Evolutionary conservation across 148 eudicot genomes (phyloP).

Genomic region (Pouteria glomerata): DNA sequence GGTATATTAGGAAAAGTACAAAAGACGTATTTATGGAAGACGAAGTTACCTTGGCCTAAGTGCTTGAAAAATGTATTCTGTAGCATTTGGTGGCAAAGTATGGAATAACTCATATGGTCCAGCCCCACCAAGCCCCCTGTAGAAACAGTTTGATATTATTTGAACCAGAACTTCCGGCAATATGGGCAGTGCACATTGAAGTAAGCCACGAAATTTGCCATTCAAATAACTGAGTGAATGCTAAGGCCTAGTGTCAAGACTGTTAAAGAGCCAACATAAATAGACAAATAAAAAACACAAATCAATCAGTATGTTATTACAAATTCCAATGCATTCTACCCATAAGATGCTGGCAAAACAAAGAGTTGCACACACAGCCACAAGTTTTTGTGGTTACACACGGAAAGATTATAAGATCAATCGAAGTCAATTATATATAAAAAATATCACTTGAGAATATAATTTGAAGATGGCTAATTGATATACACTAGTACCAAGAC

Average conservation of each 20-base stretch:
- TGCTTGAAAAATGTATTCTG: constrained; percentile 31
- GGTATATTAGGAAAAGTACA: not conserved
- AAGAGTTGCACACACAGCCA: too few relatives aligned
- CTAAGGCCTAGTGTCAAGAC: too few relatives aligned
- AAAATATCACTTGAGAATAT: not conserved
- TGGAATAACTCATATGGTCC: constrained; percentile 26
- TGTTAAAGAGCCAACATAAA: too few relatives aligned
- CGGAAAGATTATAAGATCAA: too few relatives aligned
- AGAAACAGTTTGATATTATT: not conserved
- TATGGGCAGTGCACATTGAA: not conserved
- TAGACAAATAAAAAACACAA: too few relatives aligned
- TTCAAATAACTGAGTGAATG: not conserved
- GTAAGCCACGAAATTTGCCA: not conserved
- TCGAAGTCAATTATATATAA: too few relatives aligned
- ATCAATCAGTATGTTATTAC: not conserved
- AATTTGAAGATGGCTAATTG: not conserved
- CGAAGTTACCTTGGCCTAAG: constrained; percentile 27
- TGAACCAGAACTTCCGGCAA: not conserved
- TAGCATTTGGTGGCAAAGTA: constrained; percentile 28
- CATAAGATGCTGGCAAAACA: not conserved
- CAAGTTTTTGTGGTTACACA: too few relatives aligned
- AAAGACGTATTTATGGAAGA: too few relatives aligned
- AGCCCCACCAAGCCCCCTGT: constrained; percentile 23
- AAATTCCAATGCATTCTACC: not conserved
- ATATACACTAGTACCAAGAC: not conserved